Evolutionary conservation across 106 monocot genomes (phyloP).

Genomic region (Chionographis japonica): DNA sequence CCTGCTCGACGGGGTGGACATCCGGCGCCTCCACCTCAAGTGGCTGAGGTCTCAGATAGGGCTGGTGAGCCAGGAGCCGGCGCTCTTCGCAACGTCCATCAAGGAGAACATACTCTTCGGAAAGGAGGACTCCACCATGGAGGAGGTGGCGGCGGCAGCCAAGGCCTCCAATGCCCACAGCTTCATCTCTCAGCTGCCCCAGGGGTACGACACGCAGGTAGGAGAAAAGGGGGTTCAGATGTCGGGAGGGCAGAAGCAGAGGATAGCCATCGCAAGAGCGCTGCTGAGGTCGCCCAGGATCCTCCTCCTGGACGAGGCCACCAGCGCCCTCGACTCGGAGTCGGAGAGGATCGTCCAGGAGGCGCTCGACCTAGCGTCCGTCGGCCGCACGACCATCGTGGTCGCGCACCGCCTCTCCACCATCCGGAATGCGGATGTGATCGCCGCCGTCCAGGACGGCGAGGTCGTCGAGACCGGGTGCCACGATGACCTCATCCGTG

Average conservation of each 20-base stretch:
- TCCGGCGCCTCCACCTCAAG: conserved; percentile 10
- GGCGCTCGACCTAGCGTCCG: conserved; percentile 40
- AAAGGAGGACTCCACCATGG: neutral
- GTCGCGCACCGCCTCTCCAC: conserved; percentile 69
- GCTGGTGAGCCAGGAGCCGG: conserved; percentile 17
- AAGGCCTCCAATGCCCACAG: conserved; percentile 43
- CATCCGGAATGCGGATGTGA: conserved; percentile 40
- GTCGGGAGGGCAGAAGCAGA: conserved; percentile 61
- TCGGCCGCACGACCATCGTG: conserved; percentile 53
- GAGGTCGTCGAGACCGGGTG: conserved; percentile 40
- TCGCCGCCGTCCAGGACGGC: conserved; percentile 40
- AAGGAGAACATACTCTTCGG: conserved; percentile 34
- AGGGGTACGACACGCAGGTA: conserved; percentile 46
- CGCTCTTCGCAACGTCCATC: conserved; percentile 12
- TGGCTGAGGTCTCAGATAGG: conserved; percentile 21
- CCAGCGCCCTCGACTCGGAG: conserved; percentile 57
- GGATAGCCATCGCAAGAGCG: conserved; percentile 57
- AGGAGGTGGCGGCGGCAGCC: conserved; percentile 19
- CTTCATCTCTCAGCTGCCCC: conserved; percentile 46
- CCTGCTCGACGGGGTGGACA: conserved; percentile 7
- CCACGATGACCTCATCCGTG: conserved; percentile 34
- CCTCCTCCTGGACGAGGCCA: conserved; percentile 59
- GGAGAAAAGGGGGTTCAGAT: conserved; percentile 52
- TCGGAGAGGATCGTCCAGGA: conserved; percentile 58
- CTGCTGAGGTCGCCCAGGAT: conserved; percentile 40